These are phyloP conservation scores for Gossypium davidsonii DNA, from an alignment of 441 rosid genomes.

Conservation along the genomic window DNA sequence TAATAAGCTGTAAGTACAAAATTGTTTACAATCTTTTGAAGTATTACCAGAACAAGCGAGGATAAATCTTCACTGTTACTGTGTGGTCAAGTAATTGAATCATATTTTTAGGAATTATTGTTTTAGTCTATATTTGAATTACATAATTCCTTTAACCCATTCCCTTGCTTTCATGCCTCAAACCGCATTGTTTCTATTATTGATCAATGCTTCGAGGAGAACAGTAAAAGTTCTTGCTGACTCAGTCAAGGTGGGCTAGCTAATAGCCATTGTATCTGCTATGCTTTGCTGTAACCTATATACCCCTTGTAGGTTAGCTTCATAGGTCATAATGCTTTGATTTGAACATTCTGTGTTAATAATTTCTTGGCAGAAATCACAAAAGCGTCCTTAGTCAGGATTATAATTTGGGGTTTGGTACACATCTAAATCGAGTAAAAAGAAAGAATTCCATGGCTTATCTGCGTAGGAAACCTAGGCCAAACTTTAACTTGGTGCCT, in stretches of 20 bases:
- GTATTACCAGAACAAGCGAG: background rate
- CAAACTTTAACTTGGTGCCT: background rate
- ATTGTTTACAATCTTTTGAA: background rate
- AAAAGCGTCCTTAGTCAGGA: background rate
- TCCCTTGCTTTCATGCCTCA: background rate
- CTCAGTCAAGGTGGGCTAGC: background rate
- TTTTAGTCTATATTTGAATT: background rate
- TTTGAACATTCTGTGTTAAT: background rate
- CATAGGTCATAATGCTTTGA: conserved; percentile 1
- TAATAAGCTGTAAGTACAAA: background rate
- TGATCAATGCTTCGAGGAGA: background rate
- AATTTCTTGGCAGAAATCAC: background rate
- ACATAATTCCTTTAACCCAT: background rate
- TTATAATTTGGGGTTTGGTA: background rate
- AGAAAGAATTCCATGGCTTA: background rate
- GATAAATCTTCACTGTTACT: background rate
- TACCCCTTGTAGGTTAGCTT: background rate
- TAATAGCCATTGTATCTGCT: background rate
- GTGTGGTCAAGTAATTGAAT: background rate
- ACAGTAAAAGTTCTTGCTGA: background rate
- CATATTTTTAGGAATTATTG: background rate
- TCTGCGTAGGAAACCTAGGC: background rate
- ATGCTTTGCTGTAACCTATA: background rate
- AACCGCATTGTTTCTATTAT: background rate
- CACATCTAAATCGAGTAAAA: background rate